Base-by-base conservation (phyloP, 2,329 filamentous ascomycete species). In the Ploettnerulaceae sp. region DNA sequence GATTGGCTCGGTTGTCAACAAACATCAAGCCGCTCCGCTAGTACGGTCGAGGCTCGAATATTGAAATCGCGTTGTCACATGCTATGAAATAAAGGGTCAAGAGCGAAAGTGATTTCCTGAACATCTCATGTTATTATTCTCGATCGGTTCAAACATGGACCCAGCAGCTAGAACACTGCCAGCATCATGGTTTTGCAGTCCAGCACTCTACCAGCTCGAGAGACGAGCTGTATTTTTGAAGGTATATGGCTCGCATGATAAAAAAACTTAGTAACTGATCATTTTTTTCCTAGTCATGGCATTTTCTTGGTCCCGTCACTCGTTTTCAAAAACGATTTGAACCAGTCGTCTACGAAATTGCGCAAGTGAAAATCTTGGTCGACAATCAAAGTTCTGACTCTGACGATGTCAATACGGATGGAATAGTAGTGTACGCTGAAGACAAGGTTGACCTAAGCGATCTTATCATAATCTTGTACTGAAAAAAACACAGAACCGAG, bases 141-240 rank as follows among this genome's bases (percentile, higher is more conserved):
- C 9, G 21, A 22, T 22, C 22, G 12, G n/a, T 39, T 39, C 24
- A 24, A 33, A 31, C 15, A 60, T 60, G 56, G 51, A 54, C 9
- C 53, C 54, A 11, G 45, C 60, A 7, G 51, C 61, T n/a, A 61
- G 62, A 52, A 75, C 72, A 15, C 61, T 76, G 29, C 72, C 73
- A n/a, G 72, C 73, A 9, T 75, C 72, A 1, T 75, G 73, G 73
- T 76, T 74, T 49, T 68, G 68, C 54, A 75, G 69, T 48, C 54
- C 60, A 25, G 64, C 71, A 12, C 62, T 76, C 7, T 75, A 75
- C 59, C 68, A 73, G 36, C 65, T 76, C 42, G 72, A 75, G 57
- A 64, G 70, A 35, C 63, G 69, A 39, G 71, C 71, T 5, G 70
- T 76, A 7, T 75, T 75, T 53, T 45, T 71, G 35, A 75, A 74